Percentiles rank a stretch among this genome's conserved stretches.
These are phyloP conservation scores for Alternaria angustiovoidea DNA, from an alignment of 2,329 filamentous ascomycete genomes.

Conservation along the genomic window DNA sequence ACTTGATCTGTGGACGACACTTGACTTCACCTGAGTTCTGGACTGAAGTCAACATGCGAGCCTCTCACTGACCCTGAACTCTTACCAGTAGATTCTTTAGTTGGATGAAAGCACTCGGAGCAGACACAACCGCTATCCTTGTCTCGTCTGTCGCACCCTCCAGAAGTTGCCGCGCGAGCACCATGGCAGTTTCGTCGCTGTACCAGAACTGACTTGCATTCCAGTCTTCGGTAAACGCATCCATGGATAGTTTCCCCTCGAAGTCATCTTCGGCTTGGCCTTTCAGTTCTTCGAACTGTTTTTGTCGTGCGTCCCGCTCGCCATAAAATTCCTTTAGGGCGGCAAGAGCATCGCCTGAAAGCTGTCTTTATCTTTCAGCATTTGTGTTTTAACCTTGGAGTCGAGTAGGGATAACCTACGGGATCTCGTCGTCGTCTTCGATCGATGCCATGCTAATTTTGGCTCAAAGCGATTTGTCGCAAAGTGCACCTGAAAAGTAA, in stretches of 20 bases:
- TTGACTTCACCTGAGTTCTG: constrained; percentile 44
- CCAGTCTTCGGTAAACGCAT: constrained; percentile 81
- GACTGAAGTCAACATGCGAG: background rate
- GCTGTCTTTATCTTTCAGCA: constrained; percentile 57
- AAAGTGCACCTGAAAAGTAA: constrained; percentile 32
- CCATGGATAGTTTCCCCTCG: constrained; percentile 65
- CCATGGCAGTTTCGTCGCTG: constrained; percentile 72
- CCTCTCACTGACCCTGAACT: background rate
- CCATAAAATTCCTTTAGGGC: constrained; percentile 78
- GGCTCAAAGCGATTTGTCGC: constrained; percentile 6
- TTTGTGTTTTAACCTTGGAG: background rate
- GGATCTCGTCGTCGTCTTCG: constrained; percentile 48
- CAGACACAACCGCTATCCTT: constrained; percentile 73
- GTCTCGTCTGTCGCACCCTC: constrained; percentile 65
- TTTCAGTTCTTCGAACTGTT: constrained; percentile 74
- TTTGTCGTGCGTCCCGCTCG: constrained; percentile 72
- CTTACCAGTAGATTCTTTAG: constrained; percentile 73
- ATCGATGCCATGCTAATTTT: constrained; percentile 31
- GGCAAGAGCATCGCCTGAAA: constrained; percentile 71
- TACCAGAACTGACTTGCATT: constrained; percentile 88
- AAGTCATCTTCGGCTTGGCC: constrained; percentile 66
- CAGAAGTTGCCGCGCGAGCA: constrained; percentile 71
- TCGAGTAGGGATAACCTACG: constrained; percentile 32
- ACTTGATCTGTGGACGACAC: constrained; percentile 63
- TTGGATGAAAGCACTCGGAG: constrained; percentile 79